Evolutionary conservation across 352 stramenopile species (phyloP), one percentile per base, ranked within the genome.

Genomic region (Lagenidium giganteum): DNA sequence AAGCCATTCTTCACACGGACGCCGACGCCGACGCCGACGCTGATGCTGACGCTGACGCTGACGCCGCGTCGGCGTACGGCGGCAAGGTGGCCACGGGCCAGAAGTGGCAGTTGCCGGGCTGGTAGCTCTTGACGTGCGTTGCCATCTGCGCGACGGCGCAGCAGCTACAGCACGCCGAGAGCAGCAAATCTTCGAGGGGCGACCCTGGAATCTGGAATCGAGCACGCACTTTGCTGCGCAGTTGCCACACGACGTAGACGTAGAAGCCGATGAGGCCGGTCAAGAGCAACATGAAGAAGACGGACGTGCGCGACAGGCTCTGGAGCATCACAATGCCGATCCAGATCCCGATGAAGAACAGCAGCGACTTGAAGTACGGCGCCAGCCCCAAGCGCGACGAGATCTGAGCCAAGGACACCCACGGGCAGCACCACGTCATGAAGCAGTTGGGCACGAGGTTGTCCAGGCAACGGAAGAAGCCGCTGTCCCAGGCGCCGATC

Each of bases 71-170:
- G 32, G 8, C 24, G 46, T 80, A 80, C 5, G 61, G 57, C 23
- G 54, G 58, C n/a, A 79, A 44, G 4, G 51, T 65, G 20, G 76
- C 64, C 24, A 63, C 63, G 0, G 55, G 45, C 4, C 44, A 33
- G 18, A 78, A 74, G 39, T 40, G 50, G 44, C 65, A 81, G 22
- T 51, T 57, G 5, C 62, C 61, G 5, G 59, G 56, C 20, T 27
- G 62, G 43, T 77, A 77, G 49, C 65, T 75, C 35, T 66, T 61
- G 29, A 50, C 41, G 36, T 81, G 68, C 14, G 64, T 78, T n/a
- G 67, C 64, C 42, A 80, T 70, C 42, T 83, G 70, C 11, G 67
- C 67, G 21, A 75, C 29, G 5, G 51, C 33, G 36, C 66, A 75
- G 11, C 51, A 55, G 18, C 36, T 49, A 23, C 63, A 72, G 24